These are phyloP conservation scores for Ustanciosporium gigantosporum DNA, from an alignment of 1,284 basidiomycete genomes.

Conservation along the genomic window DNA sequence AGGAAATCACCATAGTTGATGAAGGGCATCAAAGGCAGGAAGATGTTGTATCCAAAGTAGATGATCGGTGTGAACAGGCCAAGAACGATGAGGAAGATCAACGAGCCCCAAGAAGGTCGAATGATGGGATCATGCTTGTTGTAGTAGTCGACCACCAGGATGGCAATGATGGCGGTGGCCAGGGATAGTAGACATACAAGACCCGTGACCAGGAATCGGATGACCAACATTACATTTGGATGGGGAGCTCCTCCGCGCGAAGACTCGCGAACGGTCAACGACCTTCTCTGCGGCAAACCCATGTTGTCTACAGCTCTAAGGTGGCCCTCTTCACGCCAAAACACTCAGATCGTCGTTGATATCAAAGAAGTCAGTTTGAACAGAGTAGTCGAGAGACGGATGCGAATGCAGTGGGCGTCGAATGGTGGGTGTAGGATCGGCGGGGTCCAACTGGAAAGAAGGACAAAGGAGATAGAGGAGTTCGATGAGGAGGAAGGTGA, in stretches of 20 bases:
- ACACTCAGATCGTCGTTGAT: too few relatives aligned
- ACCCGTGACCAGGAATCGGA: conserved; percentile 55
- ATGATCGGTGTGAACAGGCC: conserved; percentile 60
- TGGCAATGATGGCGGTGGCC: conserved; percentile 52
- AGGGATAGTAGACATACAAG: conserved; percentile 54
- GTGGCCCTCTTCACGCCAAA: too few relatives aligned
- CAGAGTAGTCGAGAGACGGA: too few relatives aligned
- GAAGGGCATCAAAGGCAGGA: conserved; percentile 57
- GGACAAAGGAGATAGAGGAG: too few relatives aligned
- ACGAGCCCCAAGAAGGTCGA: conserved; percentile 60
- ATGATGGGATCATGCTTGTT: conserved; percentile 60
- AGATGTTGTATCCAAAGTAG: conserved; percentile 61
- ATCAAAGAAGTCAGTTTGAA: too few relatives aligned
- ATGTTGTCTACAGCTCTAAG: conserved; percentile 36
- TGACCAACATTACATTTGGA: conserved; percentile 51
- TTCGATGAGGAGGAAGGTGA: too few relatives aligned
- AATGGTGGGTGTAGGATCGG: too few relatives aligned
- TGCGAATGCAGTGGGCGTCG: too few relatives aligned
- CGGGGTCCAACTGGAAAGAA: too few relatives aligned
- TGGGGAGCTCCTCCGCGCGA: conserved; percentile 40
- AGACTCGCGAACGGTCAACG: conserved; percentile 44
- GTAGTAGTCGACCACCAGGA: conserved; percentile 60
- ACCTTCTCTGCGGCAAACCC: conserved; percentile 52
- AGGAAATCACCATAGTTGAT: conserved; percentile 60
- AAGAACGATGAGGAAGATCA: conserved; percentile 61